These are phyloP conservation scores for Ustilago loliicola DNA, from an alignment of 1,284 basidiomycete genomes.

Conservation along the genomic window DNA sequence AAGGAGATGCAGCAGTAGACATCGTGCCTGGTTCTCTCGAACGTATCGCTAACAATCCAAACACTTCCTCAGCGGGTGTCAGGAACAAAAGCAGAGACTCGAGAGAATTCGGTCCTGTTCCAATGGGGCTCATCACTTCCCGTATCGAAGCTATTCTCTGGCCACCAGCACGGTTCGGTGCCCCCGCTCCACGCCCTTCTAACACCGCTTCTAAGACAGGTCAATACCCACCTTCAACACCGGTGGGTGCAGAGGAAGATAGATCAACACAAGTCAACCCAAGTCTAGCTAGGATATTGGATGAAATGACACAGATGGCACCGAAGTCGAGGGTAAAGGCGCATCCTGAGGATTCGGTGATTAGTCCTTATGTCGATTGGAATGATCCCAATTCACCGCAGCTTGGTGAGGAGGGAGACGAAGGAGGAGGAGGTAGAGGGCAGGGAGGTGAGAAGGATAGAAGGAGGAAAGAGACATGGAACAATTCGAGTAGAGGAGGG, in stretches of 20 bases:
- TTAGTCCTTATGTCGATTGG: conserved; percentile 50
- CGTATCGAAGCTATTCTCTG: conserved; percentile 72
- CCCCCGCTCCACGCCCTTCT: conserved; percentile 36
- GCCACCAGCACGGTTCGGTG: conserved; percentile 68
- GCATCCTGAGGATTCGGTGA: conserved; percentile 48
- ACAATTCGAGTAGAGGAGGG: conserved; percentile 45
- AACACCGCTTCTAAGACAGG: not conserved
- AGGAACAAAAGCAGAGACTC: conserved; percentile 69
- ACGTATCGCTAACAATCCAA: conserved; percentile 25
- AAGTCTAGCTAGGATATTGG: conserved; percentile 39
- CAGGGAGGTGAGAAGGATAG: not conserved
- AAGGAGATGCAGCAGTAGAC: conserved; percentile 73
- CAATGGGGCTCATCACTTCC: conserved; percentile 72
- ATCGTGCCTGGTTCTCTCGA: conserved; percentile 33
- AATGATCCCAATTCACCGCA: conserved; percentile 8
- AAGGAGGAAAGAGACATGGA: conserved; percentile 37
- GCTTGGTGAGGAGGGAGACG: conserved; percentile 1
- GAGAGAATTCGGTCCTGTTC: conserved; percentile 74
- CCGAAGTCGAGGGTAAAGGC: conserved; percentile 22
- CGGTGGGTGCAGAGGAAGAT: conserved; percentile 8
- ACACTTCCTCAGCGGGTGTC: not conserved
- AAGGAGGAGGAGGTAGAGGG: not conserved
- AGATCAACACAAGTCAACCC: conserved; percentile 45
- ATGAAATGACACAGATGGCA: conserved; percentile 32
- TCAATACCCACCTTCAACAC: conserved; percentile 25